These are phyloP conservation scores for Urostyla sp. DNA, from an alignment of 73 alveolate genomes.

Conservation along the genomic window DNA sequence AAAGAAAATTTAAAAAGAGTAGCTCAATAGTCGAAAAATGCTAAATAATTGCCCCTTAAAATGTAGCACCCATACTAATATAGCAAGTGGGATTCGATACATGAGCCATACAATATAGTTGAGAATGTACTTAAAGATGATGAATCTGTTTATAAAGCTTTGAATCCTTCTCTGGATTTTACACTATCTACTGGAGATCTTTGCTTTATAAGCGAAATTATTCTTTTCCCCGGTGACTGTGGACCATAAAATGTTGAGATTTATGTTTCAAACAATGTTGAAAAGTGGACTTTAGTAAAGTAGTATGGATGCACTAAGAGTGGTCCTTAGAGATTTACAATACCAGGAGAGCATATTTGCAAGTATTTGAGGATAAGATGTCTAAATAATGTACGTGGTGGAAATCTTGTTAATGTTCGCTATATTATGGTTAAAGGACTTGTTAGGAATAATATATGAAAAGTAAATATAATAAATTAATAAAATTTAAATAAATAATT, in stretches of 20 bases:
- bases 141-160: constrained; percentile 63
- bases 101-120: constrained; percentile 73
- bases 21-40: constrained; percentile 42
- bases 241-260: constrained; percentile 67
- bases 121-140: constrained; percentile 76
- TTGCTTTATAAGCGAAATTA: constrained; percentile 56
- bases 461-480: not conserved
- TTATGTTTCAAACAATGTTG: constrained; percentile 43
- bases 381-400: constrained; percentile 66
- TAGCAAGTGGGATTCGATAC: constrained; percentile 70
- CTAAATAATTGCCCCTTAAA: constrained; percentile 47
- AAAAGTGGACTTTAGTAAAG: constrained; percentile 65
- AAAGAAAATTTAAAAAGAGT: constrained; percentile 51
- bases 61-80: constrained; percentile 73
- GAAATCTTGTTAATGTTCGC: constrained; percentile 66
- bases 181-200: constrained; percentile 52
- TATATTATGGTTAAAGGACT: constrained; percentile 56
- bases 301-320: constrained; percentile 39
- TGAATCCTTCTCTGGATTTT: constrained; percentile 64
- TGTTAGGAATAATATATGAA: too few relatives aligned
- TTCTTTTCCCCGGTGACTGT: constrained; percentile 68
- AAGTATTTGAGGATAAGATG: constrained; percentile 61
- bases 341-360: constrained; percentile 70
- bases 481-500: too few relatives aligned
- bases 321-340: constrained; percentile 45